Evolutionary conservation across 1,284 basidiomycete species (phyloP).

Genomic region (Naganishia sp.): DNA sequence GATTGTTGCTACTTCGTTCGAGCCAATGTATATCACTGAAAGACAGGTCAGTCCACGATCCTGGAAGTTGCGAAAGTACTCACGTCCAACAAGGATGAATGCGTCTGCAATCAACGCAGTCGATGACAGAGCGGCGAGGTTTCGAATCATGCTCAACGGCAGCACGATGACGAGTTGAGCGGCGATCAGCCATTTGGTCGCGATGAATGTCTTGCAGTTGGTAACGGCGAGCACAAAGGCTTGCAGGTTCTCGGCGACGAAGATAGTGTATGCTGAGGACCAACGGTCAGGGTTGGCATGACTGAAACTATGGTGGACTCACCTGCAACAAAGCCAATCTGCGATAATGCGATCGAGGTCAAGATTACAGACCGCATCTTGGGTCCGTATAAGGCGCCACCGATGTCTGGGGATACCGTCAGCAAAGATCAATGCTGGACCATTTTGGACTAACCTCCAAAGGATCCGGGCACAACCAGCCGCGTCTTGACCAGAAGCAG

Average conservation of each 20-base stretch:
- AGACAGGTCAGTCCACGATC: not conserved
- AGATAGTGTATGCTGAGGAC: constrained; percentile 84
- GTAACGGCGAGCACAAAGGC: constrained; percentile 84
- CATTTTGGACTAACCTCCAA: constrained; percentile 67
- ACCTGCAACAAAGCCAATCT: constrained; percentile 63
- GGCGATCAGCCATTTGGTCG: constrained; percentile 78
- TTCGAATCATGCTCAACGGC: constrained; percentile 80
- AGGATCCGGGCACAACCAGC: constrained; percentile 84
- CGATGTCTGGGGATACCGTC: constrained; percentile 68
- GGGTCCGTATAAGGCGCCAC: constrained; percentile 85
- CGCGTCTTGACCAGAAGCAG: constrained; percentile 87
- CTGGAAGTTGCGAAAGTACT: constrained; percentile 38
- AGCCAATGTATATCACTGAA: constrained; percentile 74
- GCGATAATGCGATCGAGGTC: constrained; percentile 82
- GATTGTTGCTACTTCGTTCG: constrained; percentile 73
- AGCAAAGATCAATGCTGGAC: not conserved
- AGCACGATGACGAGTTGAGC: constrained; percentile 83
- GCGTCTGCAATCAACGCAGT: constrained; percentile 91
- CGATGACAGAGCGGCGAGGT: constrained; percentile 87
- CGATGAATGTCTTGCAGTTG: constrained; percentile 69
- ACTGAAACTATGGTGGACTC: constrained; percentile 15
- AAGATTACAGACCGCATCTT: constrained; percentile 92
- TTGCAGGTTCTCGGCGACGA: constrained; percentile 89
- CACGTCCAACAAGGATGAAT: constrained; percentile 83
- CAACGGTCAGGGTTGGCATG: not conserved